Percentiles rank a stretch among this genome's conserved stretches.
phyloP scores from a whole-genome alignment of 208 protist genomes.

The Leishmania gerbilli region DNA sequence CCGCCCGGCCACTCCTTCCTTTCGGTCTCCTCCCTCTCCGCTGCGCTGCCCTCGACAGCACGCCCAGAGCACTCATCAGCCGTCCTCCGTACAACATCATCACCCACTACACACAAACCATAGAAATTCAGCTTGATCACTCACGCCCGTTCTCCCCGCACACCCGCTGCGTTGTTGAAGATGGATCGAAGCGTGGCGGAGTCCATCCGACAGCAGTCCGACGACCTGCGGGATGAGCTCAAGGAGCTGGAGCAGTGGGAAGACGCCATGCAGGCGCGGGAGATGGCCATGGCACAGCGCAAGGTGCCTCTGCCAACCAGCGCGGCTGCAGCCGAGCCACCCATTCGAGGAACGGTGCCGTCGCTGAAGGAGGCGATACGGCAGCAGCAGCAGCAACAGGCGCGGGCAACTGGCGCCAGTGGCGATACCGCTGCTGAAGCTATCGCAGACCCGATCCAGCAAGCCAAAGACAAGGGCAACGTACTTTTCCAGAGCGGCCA shows the following conservation, averaged over 20 bases:
- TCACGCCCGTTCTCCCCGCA: neutral
- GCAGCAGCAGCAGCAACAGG: slow-evolving; percentile 25
- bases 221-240: slow-evolving; percentile 87
- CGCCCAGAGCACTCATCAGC: neutral
- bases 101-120: neutral
- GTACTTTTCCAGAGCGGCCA: slow-evolving; percentile 78
- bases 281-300: slow-evolving; percentile 41
- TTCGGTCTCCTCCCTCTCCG: neutral
- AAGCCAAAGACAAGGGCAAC: slow-evolving; percentile 85
- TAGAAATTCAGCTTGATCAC: neutral
- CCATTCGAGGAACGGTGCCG: slow-evolving; percentile 85
- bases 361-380: slow-evolving; percentile 78
- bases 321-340: slow-evolving; percentile 37
- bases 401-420: neutral
- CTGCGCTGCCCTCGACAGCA: neutral
- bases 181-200: slow-evolving; percentile 53
- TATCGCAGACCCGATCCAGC: slow-evolving; percentile 42
- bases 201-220: slow-evolving; percentile 80
- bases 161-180: neutral
- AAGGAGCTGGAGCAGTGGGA: slow-evolving; percentile 86
- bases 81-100: neutral
- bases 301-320: slow-evolving; percentile 22
- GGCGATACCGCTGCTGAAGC: neutral
- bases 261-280: slow-evolving; percentile 49
- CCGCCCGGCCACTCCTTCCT: neutral